A percentile compares a stretch with the other conserved stretches of the same genome.
phyloP scores from a whole-genome alignment of 495 filamentous ascomycete species.

The Xylaria telfairii region DNA sequence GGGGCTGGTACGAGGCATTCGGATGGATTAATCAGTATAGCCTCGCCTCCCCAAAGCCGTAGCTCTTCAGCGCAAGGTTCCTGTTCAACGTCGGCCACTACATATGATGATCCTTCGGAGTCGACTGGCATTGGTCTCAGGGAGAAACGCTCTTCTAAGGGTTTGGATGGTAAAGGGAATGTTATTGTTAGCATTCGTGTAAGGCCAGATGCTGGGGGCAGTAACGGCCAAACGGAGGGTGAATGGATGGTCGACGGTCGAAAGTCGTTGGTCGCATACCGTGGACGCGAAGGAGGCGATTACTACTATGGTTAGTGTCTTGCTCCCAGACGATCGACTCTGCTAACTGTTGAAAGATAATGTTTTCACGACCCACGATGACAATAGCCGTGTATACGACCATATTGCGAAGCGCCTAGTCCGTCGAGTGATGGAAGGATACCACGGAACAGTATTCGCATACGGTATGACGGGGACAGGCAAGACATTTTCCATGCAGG shows the following conservation, averaged over 20 bases:
- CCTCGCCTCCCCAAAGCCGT: constrained; percentile 84
- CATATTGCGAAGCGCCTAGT: constrained; percentile 91
- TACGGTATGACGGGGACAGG: constrained; percentile 99
- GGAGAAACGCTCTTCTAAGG: constrained; percentile 54
- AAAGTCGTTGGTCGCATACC: constrained; percentile 78
- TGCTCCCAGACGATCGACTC: not conserved
- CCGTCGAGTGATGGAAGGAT: constrained; percentile 97
- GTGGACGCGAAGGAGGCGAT: constrained; percentile 87
- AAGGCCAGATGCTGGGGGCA: constrained; percentile 74
- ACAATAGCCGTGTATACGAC: constrained; percentile 94
- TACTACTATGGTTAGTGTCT: constrained; percentile 82
- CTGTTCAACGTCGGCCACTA: constrained; percentile 87
- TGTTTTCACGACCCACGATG: constrained; percentile 89
- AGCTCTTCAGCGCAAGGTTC: constrained; percentile 90
- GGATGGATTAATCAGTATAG: constrained; percentile 71
- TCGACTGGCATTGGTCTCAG: constrained; percentile 41
- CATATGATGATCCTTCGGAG: constrained; percentile 76
- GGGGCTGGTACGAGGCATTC: constrained; percentile 64
- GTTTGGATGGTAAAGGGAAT: constrained; percentile 81
- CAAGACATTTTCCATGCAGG: constrained; percentile 99
- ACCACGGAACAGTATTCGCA: constrained; percentile 97
- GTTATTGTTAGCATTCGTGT: constrained; percentile 95
- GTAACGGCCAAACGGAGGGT: constrained; percentile 62
- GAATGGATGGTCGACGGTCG: constrained; percentile 95
- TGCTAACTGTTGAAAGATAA: constrained; percentile 69